Evolutionary conservation across 148 eudicot species (phyloP).

Genomic region (Diospyros kaki): DNA sequence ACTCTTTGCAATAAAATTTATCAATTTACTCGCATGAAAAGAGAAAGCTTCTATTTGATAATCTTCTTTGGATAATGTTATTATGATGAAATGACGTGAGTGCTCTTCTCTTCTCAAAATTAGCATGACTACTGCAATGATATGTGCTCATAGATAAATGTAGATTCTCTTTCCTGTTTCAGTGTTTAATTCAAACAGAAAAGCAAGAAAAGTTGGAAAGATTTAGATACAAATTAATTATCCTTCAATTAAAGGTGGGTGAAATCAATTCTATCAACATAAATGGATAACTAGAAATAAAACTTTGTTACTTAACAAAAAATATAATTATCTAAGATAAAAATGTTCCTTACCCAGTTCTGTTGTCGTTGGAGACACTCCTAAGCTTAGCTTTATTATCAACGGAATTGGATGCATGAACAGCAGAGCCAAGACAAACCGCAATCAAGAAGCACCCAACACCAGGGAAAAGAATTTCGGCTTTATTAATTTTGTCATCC

Average conservation of each 20-base stretch:
- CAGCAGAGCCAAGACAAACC: conserved; percentile 64
- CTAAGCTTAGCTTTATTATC: conserved; percentile 63
- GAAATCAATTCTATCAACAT: not conserved
- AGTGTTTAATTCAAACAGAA: too few relatives aligned
- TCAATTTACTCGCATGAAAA: not conserved
- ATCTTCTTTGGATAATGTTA: not conserved
- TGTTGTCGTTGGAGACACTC: conserved; percentile 15
- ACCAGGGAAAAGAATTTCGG: conserved; percentile 81
- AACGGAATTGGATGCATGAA: conserved; percentile 59
- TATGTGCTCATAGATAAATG: too few relatives aligned
- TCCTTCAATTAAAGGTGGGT: too few relatives aligned
- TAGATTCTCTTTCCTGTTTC: too few relatives aligned
- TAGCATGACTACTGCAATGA: too few relatives aligned
- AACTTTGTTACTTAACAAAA: not conserved
- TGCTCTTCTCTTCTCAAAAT: not conserved
- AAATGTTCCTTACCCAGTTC: conserved; percentile 40
- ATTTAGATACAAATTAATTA: too few relatives aligned
- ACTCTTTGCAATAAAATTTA: not conserved
- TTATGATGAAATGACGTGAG: not conserved
- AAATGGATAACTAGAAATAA: not conserved
- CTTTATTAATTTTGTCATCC: conserved; percentile 76
- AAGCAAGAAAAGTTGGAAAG: too few relatives aligned
- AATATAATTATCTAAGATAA: not conserved
- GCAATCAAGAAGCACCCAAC: conserved; percentile 83
- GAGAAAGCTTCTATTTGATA: not conserved